Conservation (phyloP, 2,329 filamentous ascomycete genomes). For the Fusarium torreyae region DNA sequence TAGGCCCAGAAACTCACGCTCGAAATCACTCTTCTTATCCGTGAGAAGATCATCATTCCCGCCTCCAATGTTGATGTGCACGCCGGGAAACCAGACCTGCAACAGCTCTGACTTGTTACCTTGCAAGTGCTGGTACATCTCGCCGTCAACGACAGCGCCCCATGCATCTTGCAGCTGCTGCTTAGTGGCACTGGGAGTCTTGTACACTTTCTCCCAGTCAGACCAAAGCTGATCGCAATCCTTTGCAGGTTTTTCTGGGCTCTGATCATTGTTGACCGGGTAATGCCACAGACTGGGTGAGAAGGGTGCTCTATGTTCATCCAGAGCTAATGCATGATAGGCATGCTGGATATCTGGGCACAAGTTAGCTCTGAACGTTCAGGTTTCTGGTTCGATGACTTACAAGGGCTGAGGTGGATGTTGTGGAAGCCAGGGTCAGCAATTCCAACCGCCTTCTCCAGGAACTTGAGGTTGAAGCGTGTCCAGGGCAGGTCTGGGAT, state of each 20-base stretch:
- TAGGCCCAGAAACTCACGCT: constrained; percentile 29
- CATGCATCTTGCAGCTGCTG: constrained; percentile 30
- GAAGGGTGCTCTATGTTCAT: constrained; percentile 62
- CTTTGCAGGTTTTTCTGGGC: constrained; percentile 18
- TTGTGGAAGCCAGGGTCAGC: constrained; percentile 45
- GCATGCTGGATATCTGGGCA: constrained; percentile 63
- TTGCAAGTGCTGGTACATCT: constrained; percentile 36
- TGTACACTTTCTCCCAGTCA: constrained; percentile 23
- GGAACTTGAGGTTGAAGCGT: constrained; percentile 42
- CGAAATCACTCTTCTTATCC: constrained; percentile 46
- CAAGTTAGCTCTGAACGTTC: constrained; percentile 13
- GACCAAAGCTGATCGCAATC: constrained; percentile 27
- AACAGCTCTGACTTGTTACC: constrained; percentile 37
- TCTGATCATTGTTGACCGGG: constrained; percentile 24
- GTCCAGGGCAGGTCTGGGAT: constrained; percentile 47
- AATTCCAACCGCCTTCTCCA: constrained; percentile 39
- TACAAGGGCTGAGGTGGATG: constrained; percentile 47
- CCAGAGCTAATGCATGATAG: constrained; percentile 69
- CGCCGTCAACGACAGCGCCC: constrained; percentile 38
- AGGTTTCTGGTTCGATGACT: constrained; percentile 17
- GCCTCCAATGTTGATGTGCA: constrained; percentile 49
- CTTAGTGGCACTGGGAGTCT: constrained; percentile 20
- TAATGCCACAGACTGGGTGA: constrained; percentile 52
- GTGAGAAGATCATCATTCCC: constrained; percentile 39
- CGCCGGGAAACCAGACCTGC: constrained; percentile 50